Evolutionary conservation across 768 basidiomycete genomes (phyloP).

Genomic region (Mrakia gelida): DNA sequence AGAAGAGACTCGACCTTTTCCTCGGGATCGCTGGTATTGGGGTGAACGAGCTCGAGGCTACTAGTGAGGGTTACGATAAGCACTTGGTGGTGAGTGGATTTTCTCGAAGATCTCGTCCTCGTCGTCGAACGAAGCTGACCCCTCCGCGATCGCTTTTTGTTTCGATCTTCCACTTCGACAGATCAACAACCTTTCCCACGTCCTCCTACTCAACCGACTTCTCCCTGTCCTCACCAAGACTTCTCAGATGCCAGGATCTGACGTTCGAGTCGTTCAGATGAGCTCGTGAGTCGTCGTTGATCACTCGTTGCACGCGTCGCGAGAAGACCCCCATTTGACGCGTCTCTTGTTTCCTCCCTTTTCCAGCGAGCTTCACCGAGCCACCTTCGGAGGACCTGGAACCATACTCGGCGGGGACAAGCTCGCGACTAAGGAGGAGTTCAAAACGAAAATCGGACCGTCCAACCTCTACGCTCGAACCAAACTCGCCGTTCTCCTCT

Average conservation of each 20-base stretch:
- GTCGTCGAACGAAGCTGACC: background rate
- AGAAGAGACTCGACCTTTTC: constrained; percentile 5
- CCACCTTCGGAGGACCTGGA: constrained; percentile 9
- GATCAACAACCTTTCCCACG: constrained; percentile 48
- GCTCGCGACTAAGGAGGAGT: constrained; percentile 9
- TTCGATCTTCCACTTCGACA: background rate
- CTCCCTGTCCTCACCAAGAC: constrained; percentile 55
- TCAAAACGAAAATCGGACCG: background rate
- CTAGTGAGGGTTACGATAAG: constrained; percentile 9
- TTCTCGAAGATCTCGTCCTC: background rate
- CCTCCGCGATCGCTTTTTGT: background rate
- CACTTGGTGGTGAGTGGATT: constrained; percentile 1
- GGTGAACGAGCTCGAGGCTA: constrained; percentile 11
- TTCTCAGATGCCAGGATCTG: constrained; percentile 50
- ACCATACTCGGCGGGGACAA: background rate
- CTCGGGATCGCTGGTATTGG: constrained; percentile 16
- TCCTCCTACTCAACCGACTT: constrained; percentile 42
- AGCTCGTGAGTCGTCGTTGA: constrained; percentile 34
- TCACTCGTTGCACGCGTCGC: background rate
- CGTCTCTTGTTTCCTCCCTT: background rate
- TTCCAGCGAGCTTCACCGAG: constrained; percentile 21
- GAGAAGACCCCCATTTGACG: background rate
- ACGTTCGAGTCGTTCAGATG: constrained; percentile 62
- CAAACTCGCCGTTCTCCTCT: constrained; percentile 56
- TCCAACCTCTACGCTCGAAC: constrained; percentile 35